phyloP scores from a whole-genome alignment of 345 rosid genomes.

The Boechera stricta region DNA sequence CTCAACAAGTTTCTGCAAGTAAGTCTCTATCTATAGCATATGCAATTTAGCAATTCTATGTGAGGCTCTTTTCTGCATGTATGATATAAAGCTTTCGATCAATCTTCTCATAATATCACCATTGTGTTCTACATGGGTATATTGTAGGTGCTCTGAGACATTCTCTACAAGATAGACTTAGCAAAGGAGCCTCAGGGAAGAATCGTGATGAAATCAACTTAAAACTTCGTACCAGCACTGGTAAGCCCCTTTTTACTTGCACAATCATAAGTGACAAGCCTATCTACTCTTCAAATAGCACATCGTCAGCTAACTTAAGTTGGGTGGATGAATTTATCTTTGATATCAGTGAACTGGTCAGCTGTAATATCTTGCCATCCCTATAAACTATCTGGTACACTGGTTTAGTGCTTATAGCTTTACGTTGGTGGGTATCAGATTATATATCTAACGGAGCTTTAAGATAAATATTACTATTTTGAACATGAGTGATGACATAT shows the following conservation, averaged over 20 bases:
- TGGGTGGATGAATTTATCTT: conserved; percentile 3
- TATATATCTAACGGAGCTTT: background rate
- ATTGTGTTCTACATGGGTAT: conserved; percentile 38
- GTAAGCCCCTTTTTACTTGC: conserved; percentile 45
- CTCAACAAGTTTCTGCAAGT: conserved; percentile 98
- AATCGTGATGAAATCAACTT: conserved; percentile 87
- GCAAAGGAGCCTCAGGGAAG: conserved; percentile 86
- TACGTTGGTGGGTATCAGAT: conserved; percentile 31
- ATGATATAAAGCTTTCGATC: background rate
- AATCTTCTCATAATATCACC: conserved; percentile 34
- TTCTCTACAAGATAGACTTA: conserved; percentile 88
- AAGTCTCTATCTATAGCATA: conserved; percentile 43
- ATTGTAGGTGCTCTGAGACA: conserved; percentile 83
- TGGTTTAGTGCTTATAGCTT: conserved; percentile 20
- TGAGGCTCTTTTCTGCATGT: conserved; percentile 19
- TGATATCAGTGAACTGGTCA: conserved; percentile 20
- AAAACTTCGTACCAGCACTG: conserved; percentile 92
- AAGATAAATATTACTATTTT: conserved; percentile 3
- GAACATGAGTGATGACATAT: conserved; percentile 19
- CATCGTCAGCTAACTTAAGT: conserved; percentile 8
- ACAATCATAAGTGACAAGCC: conserved; percentile 33
- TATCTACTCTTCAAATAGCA: conserved; percentile 20
- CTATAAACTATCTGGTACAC: background rate
- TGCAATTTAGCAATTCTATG: conserved; percentile 12
- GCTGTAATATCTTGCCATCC: conserved; percentile 26